These are phyloP conservation scores for Aspergillus steynii DNA, from an alignment of 495 filamentous ascomycete genomes.

Conservation along the genomic window DNA sequence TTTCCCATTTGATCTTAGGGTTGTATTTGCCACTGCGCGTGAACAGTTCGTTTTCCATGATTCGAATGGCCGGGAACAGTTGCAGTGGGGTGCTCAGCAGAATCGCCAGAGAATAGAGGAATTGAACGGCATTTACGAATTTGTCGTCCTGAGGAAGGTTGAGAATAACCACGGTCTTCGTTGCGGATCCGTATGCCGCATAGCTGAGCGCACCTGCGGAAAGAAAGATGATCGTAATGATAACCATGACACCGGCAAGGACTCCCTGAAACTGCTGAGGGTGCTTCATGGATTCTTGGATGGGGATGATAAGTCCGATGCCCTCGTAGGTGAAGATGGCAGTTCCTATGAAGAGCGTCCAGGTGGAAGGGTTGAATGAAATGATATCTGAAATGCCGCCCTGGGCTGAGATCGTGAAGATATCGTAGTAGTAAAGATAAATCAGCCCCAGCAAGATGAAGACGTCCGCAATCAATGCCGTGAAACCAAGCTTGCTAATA, in stretches of 20 bases:
- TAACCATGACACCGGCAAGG: conserved; percentile 84
- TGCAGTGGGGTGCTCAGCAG: conserved; percentile 91
- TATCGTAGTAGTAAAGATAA: conserved; percentile 95
- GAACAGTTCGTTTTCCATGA: conserved; percentile 68
- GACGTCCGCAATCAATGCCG: conserved; percentile 85
- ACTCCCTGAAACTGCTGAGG: conserved; percentile 86
- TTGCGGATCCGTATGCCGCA: conserved; percentile 90
- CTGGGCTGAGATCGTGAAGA: conserved; percentile 75
- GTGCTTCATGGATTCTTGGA: conserved; percentile 93
- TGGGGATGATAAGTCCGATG: conserved; percentile 97
- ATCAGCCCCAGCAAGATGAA: conserved; percentile 91
- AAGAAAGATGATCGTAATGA: conserved; percentile 88
- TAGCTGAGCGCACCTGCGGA: conserved; percentile 92
- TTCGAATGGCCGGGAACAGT: conserved; percentile 93
- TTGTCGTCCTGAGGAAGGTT: conserved; percentile 96
- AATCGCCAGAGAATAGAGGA: conserved; percentile 93
- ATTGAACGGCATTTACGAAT: conserved; percentile 92
- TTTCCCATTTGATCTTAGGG: conserved; percentile 96
- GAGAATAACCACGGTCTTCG: conserved; percentile 92
- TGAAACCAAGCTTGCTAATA: conserved; percentile 91
- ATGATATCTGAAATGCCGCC: conserved; percentile 80
- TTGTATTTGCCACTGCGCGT: conserved; percentile 92
- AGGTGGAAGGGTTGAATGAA: conserved; percentile 81
- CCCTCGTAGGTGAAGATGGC: conserved; percentile 99
- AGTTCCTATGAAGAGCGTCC: conserved; percentile 97